These are phyloP conservation scores for Fusarium oxysporum DNA, from an alignment of 2,329 filamentous ascomycete genomes.

Conservation along the genomic window DNA sequence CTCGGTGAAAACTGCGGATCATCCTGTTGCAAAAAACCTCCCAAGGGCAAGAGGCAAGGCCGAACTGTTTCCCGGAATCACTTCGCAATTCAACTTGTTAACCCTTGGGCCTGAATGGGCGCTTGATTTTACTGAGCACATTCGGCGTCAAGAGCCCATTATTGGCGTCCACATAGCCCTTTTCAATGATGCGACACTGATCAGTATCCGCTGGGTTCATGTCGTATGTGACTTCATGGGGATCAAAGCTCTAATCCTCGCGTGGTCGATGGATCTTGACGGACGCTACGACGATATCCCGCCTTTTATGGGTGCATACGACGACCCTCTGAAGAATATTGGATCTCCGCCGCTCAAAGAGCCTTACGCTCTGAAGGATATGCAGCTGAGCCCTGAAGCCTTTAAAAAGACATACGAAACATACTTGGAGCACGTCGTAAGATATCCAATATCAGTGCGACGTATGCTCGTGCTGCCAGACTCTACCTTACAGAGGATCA, in stretches of 20 bases:
- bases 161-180: slow-evolving; percentile 6
- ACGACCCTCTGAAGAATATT: not conserved
- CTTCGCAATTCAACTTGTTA: not conserved
- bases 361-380: not conserved
- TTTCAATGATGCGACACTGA: not conserved
- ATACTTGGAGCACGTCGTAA: not conserved
- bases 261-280: slow-evolving; percentile 3
- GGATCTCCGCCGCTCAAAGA: not conserved
- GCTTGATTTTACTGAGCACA: not conserved
- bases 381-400: not conserved
- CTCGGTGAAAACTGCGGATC: not conserved
- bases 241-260: not conserved
- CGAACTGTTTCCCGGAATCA: not conserved
- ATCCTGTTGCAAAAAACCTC: not conserved
- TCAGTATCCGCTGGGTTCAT: slow-evolving; percentile 4
- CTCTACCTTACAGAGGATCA: not conserved
- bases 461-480: slow-evolving; percentile 7
- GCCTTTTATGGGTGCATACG: not conserved
- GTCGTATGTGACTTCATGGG: slow-evolving; percentile 8
- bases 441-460: not conserved
- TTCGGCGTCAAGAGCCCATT: not conserved
- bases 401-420: slow-evolving; percentile 4
- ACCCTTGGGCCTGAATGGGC: not conserved
- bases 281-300: not conserved
- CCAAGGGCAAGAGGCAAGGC: not conserved